Evolutionary conservation across 495 filamentous ascomycete genomes (phyloP), one percentile per base, ranked within the genome.

Genomic region (Neurospora sp.): DNA sequence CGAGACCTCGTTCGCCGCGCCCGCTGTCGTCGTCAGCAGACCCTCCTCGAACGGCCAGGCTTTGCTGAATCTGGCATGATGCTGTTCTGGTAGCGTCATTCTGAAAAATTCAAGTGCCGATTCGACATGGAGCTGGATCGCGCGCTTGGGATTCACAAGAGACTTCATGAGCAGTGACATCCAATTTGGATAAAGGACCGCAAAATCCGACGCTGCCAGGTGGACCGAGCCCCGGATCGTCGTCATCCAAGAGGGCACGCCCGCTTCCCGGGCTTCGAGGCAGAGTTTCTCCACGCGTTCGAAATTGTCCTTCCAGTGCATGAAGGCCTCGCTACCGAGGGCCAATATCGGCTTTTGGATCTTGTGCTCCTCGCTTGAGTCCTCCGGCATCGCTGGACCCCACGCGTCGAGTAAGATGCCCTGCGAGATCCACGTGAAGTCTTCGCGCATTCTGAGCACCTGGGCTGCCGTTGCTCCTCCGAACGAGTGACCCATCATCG

Each of bases 401-500:
- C 89, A 90, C 31, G 85, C 83, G 72, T 90, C 88, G 70, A 90
- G 87, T 18, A 88, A 81, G 69, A 90, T 86, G 11, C 88, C 89
- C 78, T 89, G 86, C 37, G 82, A 75, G 39, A 90, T 79, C 76
- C 84, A 88, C 39, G 76, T 71, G 72, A 88, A 86, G 31, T 83
- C 78, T 65, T 87, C 81, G 42, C 76, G 42, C 65, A 85, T 77
- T 59, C 88, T 80, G 39, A 89, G 77, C 38, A 91, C 82, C 76
- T 92, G 89, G 12, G 89, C 83, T 65, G 86, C 85, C 37, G 89
- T 90, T 9, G 89, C 85, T 16, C 87, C 89, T 18, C 90, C 91
- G 70, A 92, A 92, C 5, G 85, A 89, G 75, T 92, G 91, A 6
- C 90, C 91, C 71, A 86, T 86, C 80, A 83, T 87, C 20, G 86